Evolutionary conservation across 2,329 filamentous ascomycete species (phyloP).

Genomic region (Mariannaea sp.): DNA sequence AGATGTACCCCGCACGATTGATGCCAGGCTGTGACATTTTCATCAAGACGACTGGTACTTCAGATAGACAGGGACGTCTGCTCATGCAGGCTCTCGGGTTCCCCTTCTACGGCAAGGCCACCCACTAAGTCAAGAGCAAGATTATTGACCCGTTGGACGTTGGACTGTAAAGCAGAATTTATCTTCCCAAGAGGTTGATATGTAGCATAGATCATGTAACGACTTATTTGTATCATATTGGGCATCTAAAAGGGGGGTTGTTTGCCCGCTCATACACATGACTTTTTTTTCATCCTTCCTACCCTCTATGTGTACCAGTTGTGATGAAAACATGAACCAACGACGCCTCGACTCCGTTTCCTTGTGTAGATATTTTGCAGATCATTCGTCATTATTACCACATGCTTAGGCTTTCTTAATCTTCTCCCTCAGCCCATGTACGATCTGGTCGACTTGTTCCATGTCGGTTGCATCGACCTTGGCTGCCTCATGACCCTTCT

Average conservation of each 20-base stretch:
- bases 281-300: slow-evolving; percentile 15
- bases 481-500: slow-evolving; percentile 58
- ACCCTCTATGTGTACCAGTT: slow-evolving; percentile 1
- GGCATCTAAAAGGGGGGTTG: slow-evolving; percentile 27
- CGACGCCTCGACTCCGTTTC: slow-evolving; percentile 45
- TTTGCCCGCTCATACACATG: slow-evolving; percentile 23
- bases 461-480: slow-evolving; percentile 84
- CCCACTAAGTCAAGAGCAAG: slow-evolving; percentile 39
- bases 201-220: slow-evolving; percentile 43
- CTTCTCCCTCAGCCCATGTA: slow-evolving; percentile 67
- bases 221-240: slow-evolving; percentile 44
- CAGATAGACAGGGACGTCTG: slow-evolving; percentile 81
- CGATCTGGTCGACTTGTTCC: slow-evolving; percentile 79
- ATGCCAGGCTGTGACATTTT: slow-evolving; percentile 85
- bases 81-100: slow-evolving; percentile 57
- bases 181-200: slow-evolving; percentile 31
- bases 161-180: slow-evolving; percentile 17
- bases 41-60: slow-evolving; percentile 82
- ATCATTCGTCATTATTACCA: slow-evolving; percentile 16
- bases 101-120: slow-evolving; percentile 80
- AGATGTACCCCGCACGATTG: slow-evolving; percentile 70
- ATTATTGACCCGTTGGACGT: slow-evolving; percentile 10
- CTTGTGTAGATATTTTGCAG: slow-evolving; percentile 41
- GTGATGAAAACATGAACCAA: not conserved
- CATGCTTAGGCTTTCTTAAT: slow-evolving; percentile 41